A percentile compares a stretch with the other conserved stretches of the same genome.
Conservation (phyloP, 257 asterid genomes). For the Solanum neorickii region DNA sequence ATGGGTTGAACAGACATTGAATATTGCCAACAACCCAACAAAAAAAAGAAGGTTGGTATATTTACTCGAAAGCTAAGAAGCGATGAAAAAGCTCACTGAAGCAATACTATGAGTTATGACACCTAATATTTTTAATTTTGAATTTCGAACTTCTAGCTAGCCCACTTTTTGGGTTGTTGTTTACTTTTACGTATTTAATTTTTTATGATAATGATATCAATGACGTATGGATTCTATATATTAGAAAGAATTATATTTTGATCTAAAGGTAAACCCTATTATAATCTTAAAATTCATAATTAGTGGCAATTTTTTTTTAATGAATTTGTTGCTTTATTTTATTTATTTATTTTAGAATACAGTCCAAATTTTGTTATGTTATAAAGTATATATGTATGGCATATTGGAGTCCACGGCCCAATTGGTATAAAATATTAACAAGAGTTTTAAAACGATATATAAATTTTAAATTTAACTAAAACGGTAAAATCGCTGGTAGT, state of each 20-base stretch:
- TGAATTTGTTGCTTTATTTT: neutral
- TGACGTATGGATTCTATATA: neutral
- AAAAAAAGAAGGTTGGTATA: conserved; percentile 19
- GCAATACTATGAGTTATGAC: conserved; percentile 45
- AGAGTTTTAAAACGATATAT: no score
- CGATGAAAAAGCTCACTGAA: conserved; percentile 60
- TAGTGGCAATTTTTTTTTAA: neutral
- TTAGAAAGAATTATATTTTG: neutral
- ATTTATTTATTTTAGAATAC: neutral
- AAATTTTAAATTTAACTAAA: no score
- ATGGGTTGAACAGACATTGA: conserved; percentile 10
- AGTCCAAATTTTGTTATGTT: neutral
- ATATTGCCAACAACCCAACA: conserved; percentile 32
- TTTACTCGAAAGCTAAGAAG: conserved; percentile 29
- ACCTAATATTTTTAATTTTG: neutral
- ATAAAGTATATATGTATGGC: neutral
- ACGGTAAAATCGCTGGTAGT: no score
- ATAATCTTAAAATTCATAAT: neutral
- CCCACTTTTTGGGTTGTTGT: neutral
- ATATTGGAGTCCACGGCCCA: neutral
- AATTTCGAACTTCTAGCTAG: neutral
- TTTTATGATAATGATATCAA: neutral
- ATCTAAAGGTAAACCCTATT: neutral
- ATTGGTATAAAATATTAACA: no score
- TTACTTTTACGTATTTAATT: neutral